Base-by-base conservation (phyloP, 2,329 filamentous ascomycete genomes). In the Fusarium gaditjirri region DNA sequence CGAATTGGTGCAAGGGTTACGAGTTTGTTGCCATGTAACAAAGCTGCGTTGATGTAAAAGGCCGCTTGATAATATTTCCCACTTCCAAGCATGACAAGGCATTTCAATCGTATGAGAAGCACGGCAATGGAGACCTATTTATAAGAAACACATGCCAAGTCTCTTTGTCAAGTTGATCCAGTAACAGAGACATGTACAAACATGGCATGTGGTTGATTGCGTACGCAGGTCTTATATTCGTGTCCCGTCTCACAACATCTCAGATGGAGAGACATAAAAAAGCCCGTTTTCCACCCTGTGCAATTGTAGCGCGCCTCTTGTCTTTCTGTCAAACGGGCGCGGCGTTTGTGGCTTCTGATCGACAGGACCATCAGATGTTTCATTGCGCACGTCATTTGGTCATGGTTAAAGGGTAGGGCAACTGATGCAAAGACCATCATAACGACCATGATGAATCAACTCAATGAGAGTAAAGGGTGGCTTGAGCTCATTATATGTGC, bases 161-260 rank as follows among this genome's bases (percentile, higher is more conserved):
- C n/a, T 56, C 31, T 12, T 17, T 14, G 33, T 62, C 23, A 50
- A 11, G 25, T 19, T 35, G 38, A 43, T 38, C 33, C 29, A 36
- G 36, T 31, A 17, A 46, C 29, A 29, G 29, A 14, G 17, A 38
- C 39, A 57, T 25, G 16, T 16, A 38, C 27, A 38, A 25, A 38
- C 25, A 33, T 17, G 35, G 27, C 25, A 21, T 43, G 49, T 41
- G 25, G 58, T 50, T 44, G 64, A 70, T 72, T 72, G 55, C 65
- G 69, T 62, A 70, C 53, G 43, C 46, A 58, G 35, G 69, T 72
- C 65, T 72, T 65, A 70, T 33, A 61, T 58, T 66, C 65, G 64
- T 72, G 44, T 47, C 41, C 58, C 55, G 65, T 72, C 68, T 38
- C 55, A 61, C 69, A 61, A n/a, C 41, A 16, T 41, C 23, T 35